Evolutionary conservation across 139 green algal species (phyloP).

Genomic region (Picochlorum sp.): DNA sequence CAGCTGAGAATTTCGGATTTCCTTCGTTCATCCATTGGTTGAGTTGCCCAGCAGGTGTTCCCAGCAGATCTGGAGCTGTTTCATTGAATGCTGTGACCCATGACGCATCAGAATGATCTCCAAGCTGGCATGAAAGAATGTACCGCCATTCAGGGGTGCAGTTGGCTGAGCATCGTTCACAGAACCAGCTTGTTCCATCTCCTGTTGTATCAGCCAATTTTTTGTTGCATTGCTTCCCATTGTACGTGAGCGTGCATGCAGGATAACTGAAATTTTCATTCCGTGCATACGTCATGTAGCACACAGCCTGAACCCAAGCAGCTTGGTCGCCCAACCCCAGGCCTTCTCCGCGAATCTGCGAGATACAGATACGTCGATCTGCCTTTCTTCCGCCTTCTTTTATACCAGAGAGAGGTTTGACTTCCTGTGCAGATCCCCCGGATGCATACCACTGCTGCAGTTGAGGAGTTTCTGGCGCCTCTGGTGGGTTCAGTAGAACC

Average conservation of each 20-base stretch:
- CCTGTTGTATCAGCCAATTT: constrained; percentile 54
- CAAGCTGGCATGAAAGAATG: constrained; percentile 31
- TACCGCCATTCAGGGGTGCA: constrained; percentile 39
- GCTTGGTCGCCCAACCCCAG: constrained; percentile 52
- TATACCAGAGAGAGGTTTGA: constrained; percentile 34
- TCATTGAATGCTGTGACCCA: constrained; percentile 56
- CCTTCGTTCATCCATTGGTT: constrained; percentile 13
- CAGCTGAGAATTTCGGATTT: neutral
- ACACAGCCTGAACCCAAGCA: constrained; percentile 54
- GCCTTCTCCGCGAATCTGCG: constrained; percentile 70
- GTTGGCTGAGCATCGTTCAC: constrained; percentile 34
- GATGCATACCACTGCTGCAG: constrained; percentile 53
- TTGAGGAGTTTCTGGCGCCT: constrained; percentile 45
- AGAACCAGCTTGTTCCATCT: constrained; percentile 29
- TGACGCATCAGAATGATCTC: constrained; percentile 41
- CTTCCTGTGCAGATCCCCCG: neutral
- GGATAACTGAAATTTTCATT: constrained; percentile 66
- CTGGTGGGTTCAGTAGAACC: constrained; percentile 63
- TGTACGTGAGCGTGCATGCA: constrained; percentile 46
- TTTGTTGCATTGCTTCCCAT: constrained; percentile 64
- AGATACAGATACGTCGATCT: constrained; percentile 57
- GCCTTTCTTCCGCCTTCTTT: constrained; percentile 30
- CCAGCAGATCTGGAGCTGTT: constrained; percentile 34
- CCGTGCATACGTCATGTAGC: constrained; percentile 47
- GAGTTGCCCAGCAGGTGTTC: constrained; percentile 31